Evolutionary conservation across 164 flowering plant genomes (phyloP).

Genomic region (Annona squamosa): DNA sequence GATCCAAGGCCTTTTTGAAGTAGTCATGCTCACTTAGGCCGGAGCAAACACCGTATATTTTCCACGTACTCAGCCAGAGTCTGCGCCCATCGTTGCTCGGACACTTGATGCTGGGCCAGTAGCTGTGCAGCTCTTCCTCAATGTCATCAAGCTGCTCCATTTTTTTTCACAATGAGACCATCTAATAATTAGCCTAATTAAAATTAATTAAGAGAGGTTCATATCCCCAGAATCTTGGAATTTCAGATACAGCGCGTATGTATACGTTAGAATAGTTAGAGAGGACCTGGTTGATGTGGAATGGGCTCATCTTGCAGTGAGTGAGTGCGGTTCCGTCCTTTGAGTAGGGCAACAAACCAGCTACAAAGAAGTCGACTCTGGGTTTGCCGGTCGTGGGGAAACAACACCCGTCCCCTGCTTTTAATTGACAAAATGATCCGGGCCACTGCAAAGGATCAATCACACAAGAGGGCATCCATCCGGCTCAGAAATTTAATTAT

Average conservation of each 20-base stretch:
- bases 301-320: slow-evolving; percentile 4
- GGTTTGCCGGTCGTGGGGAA: slow-evolving; percentile 10
- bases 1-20: slow-evolving; percentile 11
- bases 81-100: slow-evolving; percentile 3
- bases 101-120: slow-evolving; percentile 13
- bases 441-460: slow-evolving; percentile 12
- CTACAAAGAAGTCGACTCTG: slow-evolving; percentile 7
- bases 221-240: not conserved
- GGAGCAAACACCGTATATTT: slow-evolving; percentile 5
- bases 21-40: slow-evolving; percentile 10
- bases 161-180: not conserved
- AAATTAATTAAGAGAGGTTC: not conserved
- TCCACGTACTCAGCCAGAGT: slow-evolving; percentile 8
- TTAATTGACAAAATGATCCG: slow-evolving; percentile 8
- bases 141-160: slow-evolving; percentile 8
- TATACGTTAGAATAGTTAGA: not conserved
- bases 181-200: too few species aligned
- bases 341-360: slow-evolving; percentile 3
- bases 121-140: slow-evolving; percentile 1
- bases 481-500: not conserved
- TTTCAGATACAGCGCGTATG: not conserved
- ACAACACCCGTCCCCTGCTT: slow-evolving; percentile 11
- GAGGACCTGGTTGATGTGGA: slow-evolving; percentile 7
- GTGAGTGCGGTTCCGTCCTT: slow-evolving; percentile 1
- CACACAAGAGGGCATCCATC: not conserved